These are phyloP conservation scores for Fomitopsis pinicola DNA, from an alignment of 1,284 basidiomycete species.

Conservation along the genomic window DNA sequence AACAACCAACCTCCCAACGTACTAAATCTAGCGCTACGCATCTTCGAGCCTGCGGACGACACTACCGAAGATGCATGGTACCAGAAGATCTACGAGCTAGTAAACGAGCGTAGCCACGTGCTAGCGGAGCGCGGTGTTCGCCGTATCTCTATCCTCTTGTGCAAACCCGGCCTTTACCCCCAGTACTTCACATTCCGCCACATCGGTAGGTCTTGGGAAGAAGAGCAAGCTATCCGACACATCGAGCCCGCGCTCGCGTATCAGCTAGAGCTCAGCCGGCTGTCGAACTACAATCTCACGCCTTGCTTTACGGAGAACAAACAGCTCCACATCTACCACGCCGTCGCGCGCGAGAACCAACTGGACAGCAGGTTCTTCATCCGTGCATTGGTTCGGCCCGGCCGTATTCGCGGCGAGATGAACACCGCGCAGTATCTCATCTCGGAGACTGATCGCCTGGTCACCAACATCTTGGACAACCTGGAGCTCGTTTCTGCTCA, in stretches of 20 bases:
- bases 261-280: slow-evolving; percentile 94
- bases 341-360: slow-evolving; percentile 92
- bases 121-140: slow-evolving; percentile 81
- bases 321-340: slow-evolving; percentile 97
- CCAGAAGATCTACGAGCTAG: slow-evolving; percentile 67
- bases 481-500: slow-evolving; percentile 89
- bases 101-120: slow-evolving; percentile 67
- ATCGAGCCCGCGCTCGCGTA: slow-evolving; percentile 98
- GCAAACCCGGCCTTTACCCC: slow-evolving; percentile 89
- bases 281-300: slow-evolving; percentile 96
- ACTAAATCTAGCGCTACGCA: slow-evolving; percentile 87
- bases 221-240: slow-evolving; percentile 96
- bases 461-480: slow-evolving; percentile 92
- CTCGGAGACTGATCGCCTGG: slow-evolving; percentile 95
- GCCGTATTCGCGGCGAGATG: slow-evolving; percentile 88
- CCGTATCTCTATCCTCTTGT: slow-evolving; percentile 90
- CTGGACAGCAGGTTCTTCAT: slow-evolving; percentile 98
- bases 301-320: slow-evolving; percentile 93
- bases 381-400: slow-evolving; percentile 93
- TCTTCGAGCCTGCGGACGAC: slow-evolving; percentile 76
- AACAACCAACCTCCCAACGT: slow-evolving; percentile 83
- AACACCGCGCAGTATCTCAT: slow-evolving; percentile 95
- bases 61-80: slow-evolving; percentile 80
- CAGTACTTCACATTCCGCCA: slow-evolving; percentile 92
- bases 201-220: slow-evolving; percentile 76